Percentiles rank a stretch among this genome's conserved stretches.
These are phyloP conservation scores for Pyrenula massariospora DNA, from an alignment of 495 filamentous ascomycete genomes.

Conservation along the genomic window DNA sequence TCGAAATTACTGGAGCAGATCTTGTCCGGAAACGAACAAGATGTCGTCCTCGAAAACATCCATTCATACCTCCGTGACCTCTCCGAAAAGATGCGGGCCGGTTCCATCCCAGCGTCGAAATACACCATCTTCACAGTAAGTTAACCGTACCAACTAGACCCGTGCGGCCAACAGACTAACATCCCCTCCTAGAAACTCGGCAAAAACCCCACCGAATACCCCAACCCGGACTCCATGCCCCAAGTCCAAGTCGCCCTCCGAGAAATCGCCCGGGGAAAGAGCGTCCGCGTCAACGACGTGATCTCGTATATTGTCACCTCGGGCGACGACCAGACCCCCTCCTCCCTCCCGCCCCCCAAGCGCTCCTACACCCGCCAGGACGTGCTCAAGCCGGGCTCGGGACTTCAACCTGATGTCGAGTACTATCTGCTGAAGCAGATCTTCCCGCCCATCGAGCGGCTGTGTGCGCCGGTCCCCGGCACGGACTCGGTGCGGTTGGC, in stretches of 20 bases:
- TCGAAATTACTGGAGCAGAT: slow-evolving; percentile 74
- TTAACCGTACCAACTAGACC: neutral
- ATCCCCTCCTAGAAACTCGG: slow-evolving; percentile 56
- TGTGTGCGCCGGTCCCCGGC: slow-evolving; percentile 88
- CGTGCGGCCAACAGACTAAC: neutral
- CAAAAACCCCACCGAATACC: slow-evolving; percentile 85
- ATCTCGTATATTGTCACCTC: slow-evolving; percentile 90
- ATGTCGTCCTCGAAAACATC: slow-evolving; percentile 76
- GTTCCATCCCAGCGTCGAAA: slow-evolving; percentile 60
- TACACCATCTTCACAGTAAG: slow-evolving; percentile 87
- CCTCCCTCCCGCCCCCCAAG: slow-evolving; percentile 58
- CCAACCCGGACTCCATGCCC: slow-evolving; percentile 89
- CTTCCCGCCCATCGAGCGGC: slow-evolving; percentile 93
- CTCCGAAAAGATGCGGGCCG: slow-evolving; percentile 69
- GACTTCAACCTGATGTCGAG: slow-evolving; percentile 74
- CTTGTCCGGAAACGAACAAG: slow-evolving; percentile 84
- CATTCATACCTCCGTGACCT: slow-evolving; percentile 86
- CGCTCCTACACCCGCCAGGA: slow-evolving; percentile 81
- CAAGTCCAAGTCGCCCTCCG: slow-evolving; percentile 90
- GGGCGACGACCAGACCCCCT: slow-evolving; percentile 51
- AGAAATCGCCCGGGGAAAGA: slow-evolving; percentile 77
- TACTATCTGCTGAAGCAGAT: slow-evolving; percentile 98
- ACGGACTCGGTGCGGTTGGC: slow-evolving; percentile 82
- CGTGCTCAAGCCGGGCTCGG: slow-evolving; percentile 62
- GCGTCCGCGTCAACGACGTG: slow-evolving; percentile 82